Percentiles rank a stretch among this genome's conserved stretches.
Evolutionary conservation across 2,329 filamentous ascomycete species (phyloP).

Genomic region (Aspergillus tubingensis): DNA sequence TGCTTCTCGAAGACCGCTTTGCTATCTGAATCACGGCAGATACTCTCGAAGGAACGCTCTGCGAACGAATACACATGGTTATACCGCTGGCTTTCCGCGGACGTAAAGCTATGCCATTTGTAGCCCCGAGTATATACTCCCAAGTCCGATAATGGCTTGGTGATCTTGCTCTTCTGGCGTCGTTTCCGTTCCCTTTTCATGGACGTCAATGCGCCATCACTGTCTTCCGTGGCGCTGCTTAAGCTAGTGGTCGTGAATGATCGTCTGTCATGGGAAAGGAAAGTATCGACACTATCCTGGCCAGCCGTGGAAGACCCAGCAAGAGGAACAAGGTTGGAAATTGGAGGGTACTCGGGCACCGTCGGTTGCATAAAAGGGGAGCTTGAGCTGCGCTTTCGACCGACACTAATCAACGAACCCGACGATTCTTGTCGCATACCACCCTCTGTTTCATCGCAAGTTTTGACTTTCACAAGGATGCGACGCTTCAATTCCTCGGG

Average conservation of each 20-base stretch:
- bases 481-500: constrained; percentile 81
- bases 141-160: constrained; percentile 77
- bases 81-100: constrained; percentile 75
- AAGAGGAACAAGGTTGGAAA: constrained; percentile 52
- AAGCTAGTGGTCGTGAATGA: constrained; percentile 57
- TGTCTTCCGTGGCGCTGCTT: constrained; percentile 72
- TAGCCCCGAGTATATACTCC: constrained; percentile 77
- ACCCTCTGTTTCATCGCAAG: constrained; percentile 60
- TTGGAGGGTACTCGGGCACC: constrained; percentile 58
- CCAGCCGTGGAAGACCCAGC: constrained; percentile 57
- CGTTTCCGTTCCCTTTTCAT: constrained; percentile 60
- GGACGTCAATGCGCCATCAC: constrained; percentile 61
- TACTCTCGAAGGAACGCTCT: constrained; percentile 81
- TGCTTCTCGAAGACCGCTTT: constrained; percentile 82
- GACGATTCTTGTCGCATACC: constrained; percentile 47
- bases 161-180: constrained; percentile 77
- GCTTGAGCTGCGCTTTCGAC: constrained; percentile 69
- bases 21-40: constrained; percentile 72
- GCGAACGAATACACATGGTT: constrained; percentile 97
- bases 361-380: constrained; percentile 71
- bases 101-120: constrained; percentile 81
- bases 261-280: constrained; percentile 54
- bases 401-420: constrained; percentile 38
- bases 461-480: constrained; percentile 94
- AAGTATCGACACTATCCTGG: constrained; percentile 45